These are phyloP conservation scores for Eucalyptus erythrocorys DNA, from an alignment of 345 rosid genomes.

Conservation along the genomic window DNA sequence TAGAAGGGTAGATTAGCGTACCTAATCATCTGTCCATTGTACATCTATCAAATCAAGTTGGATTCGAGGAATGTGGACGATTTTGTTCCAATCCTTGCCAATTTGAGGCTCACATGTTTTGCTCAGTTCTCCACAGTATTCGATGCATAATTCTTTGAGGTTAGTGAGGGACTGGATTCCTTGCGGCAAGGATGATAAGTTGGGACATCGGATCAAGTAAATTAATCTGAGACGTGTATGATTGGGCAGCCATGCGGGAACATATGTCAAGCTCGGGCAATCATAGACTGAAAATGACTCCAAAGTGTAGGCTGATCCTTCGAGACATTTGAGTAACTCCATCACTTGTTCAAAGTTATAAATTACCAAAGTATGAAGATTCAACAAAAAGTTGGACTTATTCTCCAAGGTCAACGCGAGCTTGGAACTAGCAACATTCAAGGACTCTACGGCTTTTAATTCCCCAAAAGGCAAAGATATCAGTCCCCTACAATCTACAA, in stretches of 20 bases:
- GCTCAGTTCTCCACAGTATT: background rate
- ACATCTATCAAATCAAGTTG: background rate
- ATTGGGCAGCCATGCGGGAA: background rate
- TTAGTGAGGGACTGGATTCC: background rate
- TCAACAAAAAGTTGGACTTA: background rate
- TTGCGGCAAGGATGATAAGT: background rate
- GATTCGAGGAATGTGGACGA: background rate
- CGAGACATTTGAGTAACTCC: background rate
- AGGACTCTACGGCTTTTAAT: background rate
- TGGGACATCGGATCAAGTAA: background rate
- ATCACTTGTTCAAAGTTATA: background rate
- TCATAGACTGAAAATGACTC: background rate
- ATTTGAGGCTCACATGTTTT: background rate
- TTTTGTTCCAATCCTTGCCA: background rate
- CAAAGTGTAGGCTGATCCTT: background rate
- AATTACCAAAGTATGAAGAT: background rate
- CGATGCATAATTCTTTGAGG: background rate
- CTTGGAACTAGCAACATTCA: background rate
- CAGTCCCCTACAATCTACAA: background rate
- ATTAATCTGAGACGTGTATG: background rate
- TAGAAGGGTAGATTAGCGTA: background rate
- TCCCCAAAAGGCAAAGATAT: background rate
- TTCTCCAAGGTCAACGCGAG: fast-evolving
- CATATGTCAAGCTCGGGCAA: background rate
- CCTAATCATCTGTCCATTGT: background rate